Evolutionary conservation across 495 filamentous ascomycete genomes (phyloP).

Genomic region (Clohesyomyces aquaticus): DNA sequence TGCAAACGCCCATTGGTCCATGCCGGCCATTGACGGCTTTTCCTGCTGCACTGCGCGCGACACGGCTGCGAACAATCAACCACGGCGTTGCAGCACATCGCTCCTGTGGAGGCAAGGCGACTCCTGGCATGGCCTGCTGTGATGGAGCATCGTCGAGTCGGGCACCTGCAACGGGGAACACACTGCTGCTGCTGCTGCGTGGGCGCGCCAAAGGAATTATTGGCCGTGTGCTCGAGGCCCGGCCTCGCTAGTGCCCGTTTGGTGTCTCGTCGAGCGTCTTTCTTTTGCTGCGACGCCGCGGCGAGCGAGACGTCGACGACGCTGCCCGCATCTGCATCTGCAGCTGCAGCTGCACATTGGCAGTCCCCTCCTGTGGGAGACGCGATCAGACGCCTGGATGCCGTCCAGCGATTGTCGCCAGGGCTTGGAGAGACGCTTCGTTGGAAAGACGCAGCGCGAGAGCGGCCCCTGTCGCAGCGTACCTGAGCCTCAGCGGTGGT

Average conservation of each 20-base stretch:
- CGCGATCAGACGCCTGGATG: too few relatives aligned
- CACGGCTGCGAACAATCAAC: background rate
- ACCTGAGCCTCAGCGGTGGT: too few relatives aligned
- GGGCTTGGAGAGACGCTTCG: background rate
- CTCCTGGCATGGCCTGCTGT: too few relatives aligned
- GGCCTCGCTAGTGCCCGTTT: conserved; percentile 23
- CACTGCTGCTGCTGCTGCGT: too few relatives aligned
- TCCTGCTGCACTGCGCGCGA: background rate
- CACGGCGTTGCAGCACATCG: background rate
- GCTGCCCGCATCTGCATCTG: conserved; percentile 1
- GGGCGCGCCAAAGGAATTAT: too few relatives aligned
- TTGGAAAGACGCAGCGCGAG: background rate
- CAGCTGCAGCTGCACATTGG: background rate
- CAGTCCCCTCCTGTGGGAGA: too few relatives aligned
- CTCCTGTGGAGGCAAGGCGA: background rate
- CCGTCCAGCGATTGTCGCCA: too few relatives aligned
- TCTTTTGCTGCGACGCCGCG: background rate
- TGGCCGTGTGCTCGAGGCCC: too few relatives aligned
- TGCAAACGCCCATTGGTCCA: background rate
- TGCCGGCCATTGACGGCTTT: background rate
- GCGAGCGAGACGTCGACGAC: too few relatives aligned
- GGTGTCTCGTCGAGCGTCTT: conserved; percentile 18
- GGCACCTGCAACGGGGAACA: too few relatives aligned
- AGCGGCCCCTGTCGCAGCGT: background rate
- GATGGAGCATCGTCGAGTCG: too few relatives aligned